phyloP scores from a whole-genome alignment of 2,329 filamentous ascomycete species.

The Grosmannia serpens region DNA sequence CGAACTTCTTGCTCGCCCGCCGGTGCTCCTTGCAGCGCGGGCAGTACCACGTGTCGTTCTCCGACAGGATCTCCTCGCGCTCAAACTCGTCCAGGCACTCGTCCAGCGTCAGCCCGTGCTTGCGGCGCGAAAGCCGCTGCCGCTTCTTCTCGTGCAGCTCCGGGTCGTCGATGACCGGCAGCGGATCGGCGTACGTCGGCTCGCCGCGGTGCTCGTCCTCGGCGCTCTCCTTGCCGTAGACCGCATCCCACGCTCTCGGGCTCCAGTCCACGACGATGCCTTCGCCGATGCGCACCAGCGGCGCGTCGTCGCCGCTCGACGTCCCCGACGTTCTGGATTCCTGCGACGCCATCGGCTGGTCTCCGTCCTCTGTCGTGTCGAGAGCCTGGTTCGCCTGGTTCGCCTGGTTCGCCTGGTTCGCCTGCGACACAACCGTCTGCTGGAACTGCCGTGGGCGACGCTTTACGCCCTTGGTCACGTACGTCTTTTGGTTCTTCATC shows the following conservation, averaged over 20 bases:
- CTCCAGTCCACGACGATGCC: slow-evolving; percentile 82
- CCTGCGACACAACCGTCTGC: neutral
- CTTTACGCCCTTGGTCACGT: slow-evolving; percentile 33
- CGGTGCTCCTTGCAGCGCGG: slow-evolving; percentile 90
- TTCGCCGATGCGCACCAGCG: slow-evolving; percentile 70
- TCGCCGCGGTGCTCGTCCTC: slow-evolving; percentile 44
- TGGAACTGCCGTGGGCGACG: slow-evolving; percentile 3
- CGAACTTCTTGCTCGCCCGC: slow-evolving; percentile 88
- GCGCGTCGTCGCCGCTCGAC: slow-evolving; percentile 35
- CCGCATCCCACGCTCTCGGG: slow-evolving; percentile 52
- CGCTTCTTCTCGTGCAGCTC: slow-evolving; percentile 53
- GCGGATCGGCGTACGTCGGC: slow-evolving; percentile 44
- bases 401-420: neutral
- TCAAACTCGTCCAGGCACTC: slow-evolving; percentile 93
- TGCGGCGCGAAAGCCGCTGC: slow-evolving; percentile 52
- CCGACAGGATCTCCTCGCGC: slow-evolving; percentile 83
- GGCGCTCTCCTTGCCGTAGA: slow-evolving; percentile 47
- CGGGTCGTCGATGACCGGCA: slow-evolving; percentile 37
- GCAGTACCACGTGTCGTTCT: slow-evolving; percentile 97
- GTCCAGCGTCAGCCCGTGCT: slow-evolving; percentile 69
- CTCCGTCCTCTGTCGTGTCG: neutral
- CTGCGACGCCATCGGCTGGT: neutral
- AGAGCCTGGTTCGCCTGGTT: neutral
- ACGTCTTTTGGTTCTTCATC: slow-evolving; percentile 30
- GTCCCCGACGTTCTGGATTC: neutral